phyloP scores from a whole-genome alignment of 345 rosid species.

The Lagerstroemia speciosa region DNA sequence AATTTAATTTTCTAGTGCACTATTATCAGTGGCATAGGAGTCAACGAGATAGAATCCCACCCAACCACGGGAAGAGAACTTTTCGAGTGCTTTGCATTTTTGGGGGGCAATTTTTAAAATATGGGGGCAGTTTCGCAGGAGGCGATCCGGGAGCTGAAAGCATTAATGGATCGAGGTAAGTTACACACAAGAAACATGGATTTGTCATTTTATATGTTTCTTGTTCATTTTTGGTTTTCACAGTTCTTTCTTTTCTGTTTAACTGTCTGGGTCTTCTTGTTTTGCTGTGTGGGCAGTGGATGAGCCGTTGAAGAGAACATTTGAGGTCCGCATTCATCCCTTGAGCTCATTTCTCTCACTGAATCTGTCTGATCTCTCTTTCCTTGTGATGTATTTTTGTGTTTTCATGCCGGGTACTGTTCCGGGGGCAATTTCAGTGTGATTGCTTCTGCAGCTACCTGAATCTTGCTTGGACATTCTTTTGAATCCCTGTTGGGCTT shows the following conservation, averaged over 20 bases:
- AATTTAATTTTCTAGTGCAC: not conserved
- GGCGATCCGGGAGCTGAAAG: slow-evolving; percentile 42
- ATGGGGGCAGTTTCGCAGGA: slow-evolving; percentile 44
- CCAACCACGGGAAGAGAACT: not conserved
- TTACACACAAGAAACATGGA: not conserved
- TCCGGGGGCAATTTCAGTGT: not conserved
- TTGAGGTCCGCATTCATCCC: slow-evolving; percentile 28
- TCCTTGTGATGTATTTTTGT: not conserved
- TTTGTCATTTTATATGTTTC: not conserved
- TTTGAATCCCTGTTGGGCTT: slow-evolving; percentile 13
- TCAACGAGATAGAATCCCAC: not conserved
- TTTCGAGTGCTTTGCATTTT: slow-evolving; percentile 4
- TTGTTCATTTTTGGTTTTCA: not conserved
- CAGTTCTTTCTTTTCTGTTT: not conserved
- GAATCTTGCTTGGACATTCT: no score
- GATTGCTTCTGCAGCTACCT: not conserved
- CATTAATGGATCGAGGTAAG: slow-evolving; percentile 18
- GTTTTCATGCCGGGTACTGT: not conserved
- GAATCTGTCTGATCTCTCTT: not conserved
- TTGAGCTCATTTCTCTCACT: not conserved
- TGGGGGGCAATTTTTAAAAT: not conserved
- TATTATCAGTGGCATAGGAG: not conserved
- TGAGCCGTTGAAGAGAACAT: slow-evolving; percentile 43
- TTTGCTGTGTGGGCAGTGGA: slow-evolving; percentile 35
- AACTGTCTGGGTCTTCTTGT: not conserved